Evolutionary conservation across 345 rosid species (phyloP).

Genomic region (Moricandia arvensis): DNA sequence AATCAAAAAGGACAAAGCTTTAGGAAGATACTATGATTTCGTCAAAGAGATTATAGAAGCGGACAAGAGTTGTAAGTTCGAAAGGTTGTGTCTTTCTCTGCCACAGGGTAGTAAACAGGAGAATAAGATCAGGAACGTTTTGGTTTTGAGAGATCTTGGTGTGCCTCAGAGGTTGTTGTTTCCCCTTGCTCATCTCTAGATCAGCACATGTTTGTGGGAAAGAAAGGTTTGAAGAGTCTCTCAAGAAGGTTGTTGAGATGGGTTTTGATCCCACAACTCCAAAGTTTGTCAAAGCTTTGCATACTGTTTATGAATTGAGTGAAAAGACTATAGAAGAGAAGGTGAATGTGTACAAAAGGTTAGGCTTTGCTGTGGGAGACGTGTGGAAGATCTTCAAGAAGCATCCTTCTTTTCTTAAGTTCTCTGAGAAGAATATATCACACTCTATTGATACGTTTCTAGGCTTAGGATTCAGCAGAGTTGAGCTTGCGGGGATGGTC

Average conservation of each 20-base stretch:
- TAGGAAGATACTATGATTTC: neutral
- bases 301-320: neutral
- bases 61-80: neutral
- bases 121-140: neutral
- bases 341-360: neutral
- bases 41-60: neutral
- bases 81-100: neutral
- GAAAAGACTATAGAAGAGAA: conserved; percentile 16
- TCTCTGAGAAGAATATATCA: conserved; percentile 32
- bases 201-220: neutral
- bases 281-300: conserved; percentile 30
- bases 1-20: neutral
- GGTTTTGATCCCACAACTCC: neutral
- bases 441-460: conserved; percentile 24
- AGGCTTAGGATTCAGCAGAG: conserved; percentile 3
- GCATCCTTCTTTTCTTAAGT: neutral
- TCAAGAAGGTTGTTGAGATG: conserved; percentile 8
- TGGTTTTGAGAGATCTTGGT: neutral
- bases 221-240: neutral
- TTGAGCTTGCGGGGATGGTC: neutral
- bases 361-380: conserved; percentile 36
- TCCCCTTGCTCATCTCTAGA: neutral
- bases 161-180: neutral
- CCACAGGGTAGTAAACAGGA: neutral
- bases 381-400: conserved; percentile 31